phyloP scores from a whole-genome alignment of 2,329 filamentous ascomycete genomes.

The Exophiala spinifera region DNA sequence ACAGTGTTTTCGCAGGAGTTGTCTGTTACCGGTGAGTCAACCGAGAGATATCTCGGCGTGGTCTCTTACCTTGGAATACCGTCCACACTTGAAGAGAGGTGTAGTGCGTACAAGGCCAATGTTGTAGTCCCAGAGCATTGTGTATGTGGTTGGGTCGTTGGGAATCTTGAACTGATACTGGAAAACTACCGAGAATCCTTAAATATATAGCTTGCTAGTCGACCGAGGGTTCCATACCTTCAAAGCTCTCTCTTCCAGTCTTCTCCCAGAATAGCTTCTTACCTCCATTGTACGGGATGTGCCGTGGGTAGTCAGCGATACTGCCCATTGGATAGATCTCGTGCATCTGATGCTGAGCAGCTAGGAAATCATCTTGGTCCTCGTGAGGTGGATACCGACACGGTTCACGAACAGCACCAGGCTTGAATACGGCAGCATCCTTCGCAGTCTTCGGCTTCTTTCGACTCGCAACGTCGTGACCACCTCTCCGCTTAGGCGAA shows the following conservation, averaged over 20 bases:
- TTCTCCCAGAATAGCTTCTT: constrained; percentile 86
- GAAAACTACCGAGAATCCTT: constrained; percentile 57
- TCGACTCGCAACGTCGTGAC: constrained; percentile 23
- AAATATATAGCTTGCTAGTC: neutral
- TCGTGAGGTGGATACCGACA: constrained; percentile 76
- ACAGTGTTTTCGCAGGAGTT: constrained; percentile 77
- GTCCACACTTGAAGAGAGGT: constrained; percentile 87
- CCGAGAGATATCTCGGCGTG: neutral
- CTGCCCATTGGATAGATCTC: constrained; percentile 62
- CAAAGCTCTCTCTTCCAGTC: constrained; percentile 82
- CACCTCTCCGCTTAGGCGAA: constrained; percentile 6
- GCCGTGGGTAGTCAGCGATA: constrained; percentile 61
- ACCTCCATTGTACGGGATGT: constrained; percentile 91
- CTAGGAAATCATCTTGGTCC: constrained; percentile 56
- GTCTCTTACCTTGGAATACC: constrained; percentile 72
- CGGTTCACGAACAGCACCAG: constrained; percentile 60
- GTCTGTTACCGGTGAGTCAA: constrained; percentile 56
- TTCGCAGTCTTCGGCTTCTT: constrained; percentile 60
- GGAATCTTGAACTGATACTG: constrained; percentile 77
- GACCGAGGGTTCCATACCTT: constrained; percentile 57
- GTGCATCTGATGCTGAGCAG: constrained; percentile 60
- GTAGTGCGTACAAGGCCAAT: constrained; percentile 91
- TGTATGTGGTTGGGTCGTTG: constrained; percentile 63
- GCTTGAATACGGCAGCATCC: constrained; percentile 61
- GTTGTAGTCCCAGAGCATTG: constrained; percentile 96